Evolutionary conservation across 1,284 basidiomycete species (phyloP), one percentile per base, ranked within the genome.

Genomic region (Chondrostereum purpureum): DNA sequence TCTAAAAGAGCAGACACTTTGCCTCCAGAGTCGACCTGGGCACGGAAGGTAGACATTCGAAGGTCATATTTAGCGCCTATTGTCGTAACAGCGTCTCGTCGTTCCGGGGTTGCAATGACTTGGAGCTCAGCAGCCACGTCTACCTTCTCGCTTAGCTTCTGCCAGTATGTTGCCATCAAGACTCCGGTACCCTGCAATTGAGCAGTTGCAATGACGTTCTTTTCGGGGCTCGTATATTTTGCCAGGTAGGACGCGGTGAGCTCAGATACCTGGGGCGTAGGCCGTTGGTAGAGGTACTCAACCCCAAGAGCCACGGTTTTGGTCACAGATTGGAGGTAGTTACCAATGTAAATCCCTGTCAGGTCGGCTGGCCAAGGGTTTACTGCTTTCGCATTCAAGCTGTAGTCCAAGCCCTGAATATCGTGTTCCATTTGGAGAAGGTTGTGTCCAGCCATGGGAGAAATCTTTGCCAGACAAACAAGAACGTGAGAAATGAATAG

Each of bases 11-110:
- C 92, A 43, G 92, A 89, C 40, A 99, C 87, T 69, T 99, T 99
- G 47, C 93, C 92, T 27, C 83, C 86, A 43, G 87, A 90, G 63
- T 97, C 94, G 24, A 96, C 58, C 67, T 97, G 94, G 45, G 90
- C 92, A 53, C 92, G 75, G 74, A 96, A 94, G 4, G 91, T 92
- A 14, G 93, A 79, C 77, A 92, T 83, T 48, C 95, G 80, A 57
- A 99, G 86, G 65, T 98, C 95, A 65, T 95, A 99, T 69, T 96
- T 97, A 48, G 92, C 92, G 43, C 92, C 95, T 16, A 98, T 65
- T 16, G 93, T 96, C 11, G 93, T 89, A 41, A 93, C 70, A 5
- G 95, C 95, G 59, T 97, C 94, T 56, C 96, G 77, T 63, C 90
- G 83, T 48, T 74, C 69, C 2, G 86, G 83, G 36, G 83, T 77